Conservation (phyloP, 139 green algal genomes). For the Tetradesmus obliquus region DNA sequence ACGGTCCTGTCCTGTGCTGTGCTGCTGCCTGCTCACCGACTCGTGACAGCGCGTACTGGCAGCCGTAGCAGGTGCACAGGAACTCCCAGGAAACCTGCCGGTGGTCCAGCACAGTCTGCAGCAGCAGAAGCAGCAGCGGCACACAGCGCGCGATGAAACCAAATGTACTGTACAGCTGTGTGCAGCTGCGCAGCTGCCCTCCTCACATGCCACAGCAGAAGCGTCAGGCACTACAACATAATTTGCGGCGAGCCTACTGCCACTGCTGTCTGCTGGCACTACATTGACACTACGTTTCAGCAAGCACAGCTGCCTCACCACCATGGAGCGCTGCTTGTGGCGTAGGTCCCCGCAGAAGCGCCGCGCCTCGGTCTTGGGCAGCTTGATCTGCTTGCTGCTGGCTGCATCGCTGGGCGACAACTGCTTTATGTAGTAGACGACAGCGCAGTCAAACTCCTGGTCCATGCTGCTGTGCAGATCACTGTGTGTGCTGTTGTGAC, state of each 20-base stretch:
- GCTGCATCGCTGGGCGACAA: constrained; percentile 45
- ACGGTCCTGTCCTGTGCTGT: no score
- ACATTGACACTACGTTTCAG: no score
- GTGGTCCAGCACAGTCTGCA: constrained; percentile 50
- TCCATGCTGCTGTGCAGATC: not conserved
- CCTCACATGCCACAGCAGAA: no score
- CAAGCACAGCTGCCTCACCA: not conserved
- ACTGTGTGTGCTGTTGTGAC: not conserved
- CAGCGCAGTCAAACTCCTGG: not conserved
- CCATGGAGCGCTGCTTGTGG: constrained; percentile 36
- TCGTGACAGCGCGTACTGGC: constrained; percentile 47
- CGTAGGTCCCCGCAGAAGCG: constrained; percentile 48
- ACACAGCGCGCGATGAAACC: no score
- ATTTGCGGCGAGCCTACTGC: no score
- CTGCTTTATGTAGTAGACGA: constrained; percentile 47
- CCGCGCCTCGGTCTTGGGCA: constrained; percentile 42
- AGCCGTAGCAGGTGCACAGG: constrained; percentile 46
- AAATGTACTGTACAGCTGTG: no score
- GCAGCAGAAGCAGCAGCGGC: not conserved
- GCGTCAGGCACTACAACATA: no score
- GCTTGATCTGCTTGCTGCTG: constrained; percentile 47
- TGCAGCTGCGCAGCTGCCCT: no score
- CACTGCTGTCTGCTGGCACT: no score
- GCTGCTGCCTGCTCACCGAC: constrained; percentile 23
- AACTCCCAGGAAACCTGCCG: constrained; percentile 38